These are phyloP conservation scores for Yamadazyma endophytica DNA, from an alignment of 805 yeast genomes.

Conservation along the genomic window DNA sequence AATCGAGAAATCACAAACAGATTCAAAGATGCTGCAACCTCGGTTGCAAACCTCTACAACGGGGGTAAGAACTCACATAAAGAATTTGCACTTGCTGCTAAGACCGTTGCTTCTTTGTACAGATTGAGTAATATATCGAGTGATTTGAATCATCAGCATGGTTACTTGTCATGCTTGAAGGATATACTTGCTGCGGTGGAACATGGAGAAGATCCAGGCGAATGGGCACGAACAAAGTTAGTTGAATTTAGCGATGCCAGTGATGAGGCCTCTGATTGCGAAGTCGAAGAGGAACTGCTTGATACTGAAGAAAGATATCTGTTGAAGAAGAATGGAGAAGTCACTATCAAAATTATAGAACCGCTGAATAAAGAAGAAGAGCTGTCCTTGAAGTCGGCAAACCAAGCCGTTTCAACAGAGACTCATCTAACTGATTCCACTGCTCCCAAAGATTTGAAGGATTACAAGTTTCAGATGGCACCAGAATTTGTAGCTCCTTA, in stretches of 20 bases:
- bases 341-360: no score
- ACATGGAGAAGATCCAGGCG: conserved; percentile 43
- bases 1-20: conserved; percentile 55
- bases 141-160: conserved; percentile 45
- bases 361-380: no score
- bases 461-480: conserved; percentile 28
- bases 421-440: no score
- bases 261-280: conserved; percentile 1
- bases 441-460: no score
- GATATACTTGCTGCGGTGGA: conserved; percentile 46
- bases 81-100: conserved; percentile 40
- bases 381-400: no score
- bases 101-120: conserved; percentile 48
- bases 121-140: conserved; percentile 54
- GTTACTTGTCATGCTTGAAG: conserved; percentile 59
- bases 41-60: conserved; percentile 54
- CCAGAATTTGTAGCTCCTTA: conserved; percentile 23
- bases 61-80: conserved; percentile 10
- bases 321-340: no score
- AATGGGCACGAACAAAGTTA: conserved; percentile 48
- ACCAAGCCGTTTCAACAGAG: no score
- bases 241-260: conserved; percentile 31
- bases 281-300: no score
- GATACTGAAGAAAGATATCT: no score
- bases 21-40: conserved; percentile 67